A percentile compares a stretch with the other conserved stretches of the same genome.
phyloP scores from a whole-genome alignment of 2,329 filamentous ascomycete species.

The Metarhizium anisopliae region DNA sequence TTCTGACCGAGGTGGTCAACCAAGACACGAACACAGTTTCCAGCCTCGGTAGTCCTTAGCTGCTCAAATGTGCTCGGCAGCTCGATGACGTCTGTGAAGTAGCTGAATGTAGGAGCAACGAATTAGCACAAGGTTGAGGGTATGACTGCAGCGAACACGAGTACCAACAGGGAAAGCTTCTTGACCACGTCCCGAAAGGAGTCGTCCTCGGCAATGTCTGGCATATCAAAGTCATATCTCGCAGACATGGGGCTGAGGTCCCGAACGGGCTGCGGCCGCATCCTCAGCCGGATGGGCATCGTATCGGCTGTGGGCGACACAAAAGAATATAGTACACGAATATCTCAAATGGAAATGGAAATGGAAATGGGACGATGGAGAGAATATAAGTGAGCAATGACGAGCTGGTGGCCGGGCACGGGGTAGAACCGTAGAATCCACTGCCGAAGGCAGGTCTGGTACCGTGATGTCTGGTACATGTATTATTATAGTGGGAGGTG shows the following conservation, averaged over 20 bases:
- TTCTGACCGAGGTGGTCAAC: slow-evolving; percentile 54
- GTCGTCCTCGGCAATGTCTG: slow-evolving; percentile 49
- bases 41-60: slow-evolving; percentile 56
- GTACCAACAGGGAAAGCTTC: slow-evolving; percentile 52
- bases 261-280: slow-evolving; percentile 21
- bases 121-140: background rate
- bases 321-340: background rate
- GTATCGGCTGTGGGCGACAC: background rate
- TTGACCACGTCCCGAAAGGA: slow-evolving; percentile 55
- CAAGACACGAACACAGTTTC: slow-evolving; percentile 46
- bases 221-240: slow-evolving; percentile 32
- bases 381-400: too few species aligned
- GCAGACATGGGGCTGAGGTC: slow-evolving; percentile 27
- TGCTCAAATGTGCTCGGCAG: slow-evolving; percentile 66
- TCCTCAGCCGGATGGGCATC: slow-evolving; percentile 30
- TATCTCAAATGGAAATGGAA: too few species aligned
- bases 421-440: too few species aligned
- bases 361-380: too few species aligned
- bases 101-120: slow-evolving; percentile 31
- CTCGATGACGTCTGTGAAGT: slow-evolving; percentile 52
- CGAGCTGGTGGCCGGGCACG: too few species aligned
- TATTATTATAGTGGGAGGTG: too few species aligned
- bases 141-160: background rate
- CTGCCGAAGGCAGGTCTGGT: too few species aligned
- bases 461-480: too few species aligned